Conservation (phyloP, 345 rosid genomes). For the Kandelia obovata region DNA sequence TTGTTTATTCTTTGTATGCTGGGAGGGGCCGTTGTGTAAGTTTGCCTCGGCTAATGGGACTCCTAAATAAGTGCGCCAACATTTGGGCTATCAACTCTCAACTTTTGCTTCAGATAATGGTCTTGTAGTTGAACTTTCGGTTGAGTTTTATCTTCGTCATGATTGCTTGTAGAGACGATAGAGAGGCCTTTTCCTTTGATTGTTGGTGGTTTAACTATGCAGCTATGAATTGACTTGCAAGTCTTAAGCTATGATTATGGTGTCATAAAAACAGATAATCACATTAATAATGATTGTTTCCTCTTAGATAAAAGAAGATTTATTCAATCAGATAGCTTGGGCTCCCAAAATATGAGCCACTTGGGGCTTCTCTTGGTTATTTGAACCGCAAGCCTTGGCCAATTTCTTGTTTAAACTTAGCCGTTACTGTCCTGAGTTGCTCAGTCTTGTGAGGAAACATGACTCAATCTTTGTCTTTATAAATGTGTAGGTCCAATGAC, state of each 20-base stretch:
- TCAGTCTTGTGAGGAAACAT: not conserved
- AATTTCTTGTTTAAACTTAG: too few relatives aligned
- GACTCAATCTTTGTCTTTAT: not conserved
- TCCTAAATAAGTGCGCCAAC: conserved; percentile 24
- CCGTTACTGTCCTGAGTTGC: too few relatives aligned
- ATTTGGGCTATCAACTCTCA: conserved; percentile 14
- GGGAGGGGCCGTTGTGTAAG: conserved; percentile 26
- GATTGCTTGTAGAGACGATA: not conserved
- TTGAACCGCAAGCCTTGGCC: too few relatives aligned
- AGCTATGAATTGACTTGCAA: not conserved
- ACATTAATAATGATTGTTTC: too few relatives aligned
- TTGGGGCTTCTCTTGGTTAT: too few relatives aligned
- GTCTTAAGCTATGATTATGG: not conserved
- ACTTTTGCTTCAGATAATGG: conserved; percentile 7
- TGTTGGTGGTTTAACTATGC: not conserved
- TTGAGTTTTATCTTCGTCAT: not conserved
- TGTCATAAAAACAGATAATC: not conserved
- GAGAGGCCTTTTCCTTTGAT: not conserved
- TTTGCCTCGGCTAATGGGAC: conserved; percentile 17
- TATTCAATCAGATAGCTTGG: too few relatives aligned
- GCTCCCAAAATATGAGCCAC: too few relatives aligned
- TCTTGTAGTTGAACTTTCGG: not conserved
- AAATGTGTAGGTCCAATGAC: not conserved
- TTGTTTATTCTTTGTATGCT: conserved; percentile 33
- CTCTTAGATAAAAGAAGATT: too few relatives aligned